Percentiles rank a stretch among this genome's conserved stretches.
Conservation (phyloP, 768 basidiomycete genomes). For the Thelephora ganbajun region DNA sequence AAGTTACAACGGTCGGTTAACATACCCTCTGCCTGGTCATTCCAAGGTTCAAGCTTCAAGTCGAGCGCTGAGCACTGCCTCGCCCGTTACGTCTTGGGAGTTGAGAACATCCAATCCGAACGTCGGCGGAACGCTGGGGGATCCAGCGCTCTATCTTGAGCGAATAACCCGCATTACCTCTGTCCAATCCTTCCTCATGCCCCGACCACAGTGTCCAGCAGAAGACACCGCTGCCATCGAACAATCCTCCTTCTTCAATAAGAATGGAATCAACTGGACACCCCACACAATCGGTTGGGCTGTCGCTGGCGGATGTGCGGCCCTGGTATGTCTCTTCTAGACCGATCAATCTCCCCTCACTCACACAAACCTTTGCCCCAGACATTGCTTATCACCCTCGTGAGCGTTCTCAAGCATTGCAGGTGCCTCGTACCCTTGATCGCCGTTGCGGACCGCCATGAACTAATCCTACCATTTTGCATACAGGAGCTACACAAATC, state of each 20-base stretch:
- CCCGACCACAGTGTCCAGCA: conserved; percentile 27
- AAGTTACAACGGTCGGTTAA: too few relatives aligned
- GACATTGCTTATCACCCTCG: conserved; percentile 46
- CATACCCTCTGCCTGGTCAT: too few relatives aligned
- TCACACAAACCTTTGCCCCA: conserved; percentile 11
- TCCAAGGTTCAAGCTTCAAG: too few relatives aligned
- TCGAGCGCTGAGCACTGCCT: too few relatives aligned
- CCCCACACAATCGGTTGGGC: conserved; percentile 61
- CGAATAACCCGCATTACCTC: too few relatives aligned
- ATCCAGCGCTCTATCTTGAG: too few relatives aligned
- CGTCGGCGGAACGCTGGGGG: too few relatives aligned
- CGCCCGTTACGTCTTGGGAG: too few relatives aligned
- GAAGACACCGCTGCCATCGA: conserved; percentile 36
- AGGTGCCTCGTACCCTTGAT: conserved; percentile 27
- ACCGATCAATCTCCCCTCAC: neutral
- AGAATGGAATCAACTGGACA: conserved; percentile 41
- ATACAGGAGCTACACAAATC: conserved; percentile 56
- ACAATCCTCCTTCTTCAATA: conserved; percentile 50
- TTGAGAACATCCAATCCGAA: too few relatives aligned
- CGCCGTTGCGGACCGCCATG: neutral
- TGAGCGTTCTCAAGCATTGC: conserved; percentile 48
- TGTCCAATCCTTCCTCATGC: neutral
- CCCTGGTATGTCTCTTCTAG: conserved; percentile 27
- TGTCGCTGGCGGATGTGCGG: conserved; percentile 48
- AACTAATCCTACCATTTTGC: neutral